Evolutionary conservation across 495 filamentous ascomycete species (phyloP).

Genomic region (Penicillium atrosanguineum): DNA sequence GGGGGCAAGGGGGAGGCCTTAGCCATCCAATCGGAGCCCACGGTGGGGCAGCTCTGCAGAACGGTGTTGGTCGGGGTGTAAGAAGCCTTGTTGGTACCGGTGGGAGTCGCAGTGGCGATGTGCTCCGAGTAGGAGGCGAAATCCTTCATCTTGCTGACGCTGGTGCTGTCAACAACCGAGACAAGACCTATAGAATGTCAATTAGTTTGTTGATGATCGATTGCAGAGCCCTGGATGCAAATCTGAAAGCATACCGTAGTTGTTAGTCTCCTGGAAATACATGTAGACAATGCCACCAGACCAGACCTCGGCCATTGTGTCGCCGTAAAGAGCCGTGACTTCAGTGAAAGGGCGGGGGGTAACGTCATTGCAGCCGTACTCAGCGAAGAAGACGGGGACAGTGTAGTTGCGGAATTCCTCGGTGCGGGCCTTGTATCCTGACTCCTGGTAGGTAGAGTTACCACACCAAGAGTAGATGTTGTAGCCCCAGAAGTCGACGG

Average conservation of each 20-base stretch:
- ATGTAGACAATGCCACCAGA: slow-evolving; percentile 96
- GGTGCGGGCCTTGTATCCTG: slow-evolving; percentile 76
- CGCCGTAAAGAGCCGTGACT: slow-evolving; percentile 76
- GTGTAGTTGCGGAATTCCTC: slow-evolving; percentile 82
- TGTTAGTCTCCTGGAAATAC: slow-evolving; percentile 90
- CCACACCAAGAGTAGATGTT: slow-evolving; percentile 99
- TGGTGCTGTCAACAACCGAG: slow-evolving; percentile 56
- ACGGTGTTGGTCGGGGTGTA: slow-evolving; percentile 79
- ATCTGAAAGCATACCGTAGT: slow-evolving; percentile 63
- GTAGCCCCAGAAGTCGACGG: slow-evolving; percentile 97
- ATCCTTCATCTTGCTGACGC: slow-evolving; percentile 63
- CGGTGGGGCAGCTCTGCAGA: slow-evolving; percentile 68
- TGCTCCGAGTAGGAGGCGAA: slow-evolving; percentile 70
- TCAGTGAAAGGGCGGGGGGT: slow-evolving; percentile 79
- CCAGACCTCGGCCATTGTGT: slow-evolving; percentile 79
- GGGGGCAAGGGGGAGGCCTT: slow-evolving; percentile 67
- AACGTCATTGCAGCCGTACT: slow-evolving; percentile 91
- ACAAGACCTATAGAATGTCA: slow-evolving; percentile 57
- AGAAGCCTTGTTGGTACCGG: slow-evolving; percentile 55
- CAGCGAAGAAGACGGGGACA: slow-evolving; percentile 93
- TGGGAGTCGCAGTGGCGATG: slow-evolving; percentile 67
- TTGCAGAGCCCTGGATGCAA: not conserved
- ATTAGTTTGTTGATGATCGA: slow-evolving; percentile 1
- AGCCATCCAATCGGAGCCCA: slow-evolving; percentile 65
- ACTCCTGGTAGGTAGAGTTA: slow-evolving; percentile 64